These are phyloP conservation scores for Pochonia chlamydosporia DNA, from an alignment of 2,329 filamentous ascomycete genomes.

Conservation along the genomic window DNA sequence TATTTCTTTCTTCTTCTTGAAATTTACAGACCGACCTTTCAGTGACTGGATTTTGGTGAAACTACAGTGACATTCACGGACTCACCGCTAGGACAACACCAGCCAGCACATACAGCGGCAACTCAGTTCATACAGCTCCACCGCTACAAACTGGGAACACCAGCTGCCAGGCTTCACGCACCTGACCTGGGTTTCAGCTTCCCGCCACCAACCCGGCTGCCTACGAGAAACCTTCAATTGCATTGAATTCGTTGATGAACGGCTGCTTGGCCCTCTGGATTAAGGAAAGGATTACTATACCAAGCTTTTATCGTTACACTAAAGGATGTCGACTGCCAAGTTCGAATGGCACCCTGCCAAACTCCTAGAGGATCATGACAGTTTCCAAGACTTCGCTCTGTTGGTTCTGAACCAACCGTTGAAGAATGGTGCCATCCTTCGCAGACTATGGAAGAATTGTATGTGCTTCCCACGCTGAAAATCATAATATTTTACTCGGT, in stretches of 20 bases:
- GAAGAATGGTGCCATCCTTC: conserved; percentile 38
- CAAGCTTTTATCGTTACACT: too few relatives aligned
- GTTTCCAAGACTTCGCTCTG: conserved; percentile 34
- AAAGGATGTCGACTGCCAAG: conserved; percentile 16
- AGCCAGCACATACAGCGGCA: not conserved
- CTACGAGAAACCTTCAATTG: not conserved
- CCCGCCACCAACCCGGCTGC: not conserved
- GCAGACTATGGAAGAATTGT: conserved; percentile 46
- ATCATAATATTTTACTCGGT: not conserved
- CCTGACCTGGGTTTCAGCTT: not conserved
- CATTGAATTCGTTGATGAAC: not conserved
- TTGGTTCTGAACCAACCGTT: conserved; percentile 49
- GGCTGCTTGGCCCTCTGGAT: too few relatives aligned
- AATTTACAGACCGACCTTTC: not conserved
- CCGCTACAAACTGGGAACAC: not conserved
- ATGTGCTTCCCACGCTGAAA: not conserved
- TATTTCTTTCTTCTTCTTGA: not conserved
- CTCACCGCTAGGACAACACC: not conserved
- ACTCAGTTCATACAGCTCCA: not conserved
- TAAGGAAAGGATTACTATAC: too few relatives aligned
- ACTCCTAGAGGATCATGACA: conserved; percentile 27
- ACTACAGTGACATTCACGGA: not conserved
- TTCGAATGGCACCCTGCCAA: conserved; percentile 36
- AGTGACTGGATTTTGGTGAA: not conserved
- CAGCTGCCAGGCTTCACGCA: not conserved